Conservation (phyloP, 352 stramenopile species). For the Pythium dissotocum region DNA sequence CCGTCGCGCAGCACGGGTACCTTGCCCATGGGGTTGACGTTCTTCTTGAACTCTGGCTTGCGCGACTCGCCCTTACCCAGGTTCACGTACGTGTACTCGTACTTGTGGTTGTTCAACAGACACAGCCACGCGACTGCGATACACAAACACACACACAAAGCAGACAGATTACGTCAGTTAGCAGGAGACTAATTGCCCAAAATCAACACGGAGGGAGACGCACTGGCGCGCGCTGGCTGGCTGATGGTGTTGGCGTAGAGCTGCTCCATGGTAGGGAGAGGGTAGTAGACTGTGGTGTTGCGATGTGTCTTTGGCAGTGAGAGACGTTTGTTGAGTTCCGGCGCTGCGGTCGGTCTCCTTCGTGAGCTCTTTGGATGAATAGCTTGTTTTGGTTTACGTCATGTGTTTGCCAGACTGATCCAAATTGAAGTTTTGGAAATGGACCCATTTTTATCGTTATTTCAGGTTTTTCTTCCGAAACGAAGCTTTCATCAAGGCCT, state of each 20-base stretch:
- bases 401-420: neutral
- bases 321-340: no score
- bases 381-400: neutral
- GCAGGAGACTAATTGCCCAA: no score
- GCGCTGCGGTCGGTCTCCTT: neutral
- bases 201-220: no score
- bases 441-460: no score
- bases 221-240: slow-evolving; percentile 63
- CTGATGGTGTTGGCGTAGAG: slow-evolving; percentile 62
- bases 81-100: slow-evolving; percentile 61
- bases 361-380: neutral
- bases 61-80: slow-evolving; percentile 50
- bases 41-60: slow-evolving; percentile 48
- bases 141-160: no score
- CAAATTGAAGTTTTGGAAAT: neutral
- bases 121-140: slow-evolving; percentile 78
- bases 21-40: slow-evolving; percentile 60
- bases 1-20: slow-evolving; percentile 70
- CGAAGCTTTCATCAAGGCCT: no score
- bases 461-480: neutral
- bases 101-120: slow-evolving; percentile 61
- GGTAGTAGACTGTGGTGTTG: no score
- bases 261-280: slow-evolving; percentile 66
- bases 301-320: no score
- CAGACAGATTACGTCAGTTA: no score